Base-by-base conservation (phyloP, 179 eudicot species). In the Carnegiea gigantea region DNA sequence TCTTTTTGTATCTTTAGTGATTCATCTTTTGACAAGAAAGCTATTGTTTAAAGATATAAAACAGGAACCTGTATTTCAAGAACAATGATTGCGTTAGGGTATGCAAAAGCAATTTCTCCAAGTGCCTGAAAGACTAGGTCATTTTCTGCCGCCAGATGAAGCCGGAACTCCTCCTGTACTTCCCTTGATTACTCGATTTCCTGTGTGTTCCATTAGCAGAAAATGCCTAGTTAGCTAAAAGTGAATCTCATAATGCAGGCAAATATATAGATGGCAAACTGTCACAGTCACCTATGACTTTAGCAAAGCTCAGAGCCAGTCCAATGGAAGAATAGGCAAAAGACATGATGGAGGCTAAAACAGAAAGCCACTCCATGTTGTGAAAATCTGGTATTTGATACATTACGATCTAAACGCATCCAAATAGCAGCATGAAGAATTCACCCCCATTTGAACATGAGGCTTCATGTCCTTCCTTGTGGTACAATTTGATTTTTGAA, bases 331-430 rank as follows among this genome's bases (percentile, higher is more conserved):
- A 65, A 80, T 92, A 91, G 73, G 74, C 40, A 73, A 90, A 90
- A 36, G 93, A 92, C 93, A 91, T 91, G 76, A 88, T 79, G 59
- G 93, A 89, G 23, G 93, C 96, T 46, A 88, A 68, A 28, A 87
- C 65, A 30, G 96, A 92, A 44, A 92, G 90, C 93, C 91, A 90
- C 53, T 83, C 90, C 90, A 90, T 92, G 88, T 86, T 82, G 78
- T 90, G 94, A 76, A 92, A 90, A 79, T 92, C 85, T 0, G 94
- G 97, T 86, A 92, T 91, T 91, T 90, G 94, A 73, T 91, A 92
- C 79, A 88, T 23, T 21, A 90, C 3, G 23, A 90, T 78, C 84
- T 92, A 92, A 24, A 86, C 72, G 8, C 80, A 80, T 64, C 97
- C 97, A 80, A 92, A 91, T 51, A 88, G 1, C 15, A 92, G 57